Base-by-base conservation (phyloP, 495 filamentous ascomycete species). In the Cercophora scortea region DNA sequence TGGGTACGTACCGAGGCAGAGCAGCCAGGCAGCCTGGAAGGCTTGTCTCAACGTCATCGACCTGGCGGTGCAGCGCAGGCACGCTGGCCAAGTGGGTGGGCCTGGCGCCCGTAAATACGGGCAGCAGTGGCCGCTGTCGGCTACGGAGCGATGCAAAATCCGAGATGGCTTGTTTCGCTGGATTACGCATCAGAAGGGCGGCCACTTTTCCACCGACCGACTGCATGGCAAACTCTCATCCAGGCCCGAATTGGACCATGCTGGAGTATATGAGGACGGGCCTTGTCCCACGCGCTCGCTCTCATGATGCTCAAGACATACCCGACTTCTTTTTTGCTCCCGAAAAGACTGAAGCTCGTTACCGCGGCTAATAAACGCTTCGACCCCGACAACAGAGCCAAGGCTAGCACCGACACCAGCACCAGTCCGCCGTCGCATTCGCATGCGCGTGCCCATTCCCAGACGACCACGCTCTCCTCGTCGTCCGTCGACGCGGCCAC, bases 401-500 rank as follows among this genome's bases (percentile, higher is more conserved):
- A 17, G 10, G n/a, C 42, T 13, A 43, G 15, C 18, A 19, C 18
- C 42, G 10, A 50, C 10, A 50, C 10, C 9, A 49, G 17, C 18
- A 8, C 10, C 18, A 35, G 38, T 25, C 25, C 25, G 25, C 25
- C 25, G 25, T 25, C 25, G 25, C 25, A 25, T 5, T 25, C 25
- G 25, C 25, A 25, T 25, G 25, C 25, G 25, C 25, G 25, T 25
- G 25, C 25, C 25, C 25, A 25, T 25, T 25, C 25, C 25, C 25
- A 25, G 25, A 25, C 25, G 25, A 25, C 5, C 25, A 25, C 25
- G 2, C 2, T 25, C 25, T 25, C 43, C 43, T 72, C 69, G 59
- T 60, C 69, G 59, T 60, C 70, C n/a, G 58, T 65, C 45, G 58
- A 68, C 42, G 58, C 25, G 5, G 25, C 67, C 33, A 57, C 70